phyloP scores from a whole-genome alignment of 176 grass and related monocot genomes.

The Triticum monococcum region DNA sequence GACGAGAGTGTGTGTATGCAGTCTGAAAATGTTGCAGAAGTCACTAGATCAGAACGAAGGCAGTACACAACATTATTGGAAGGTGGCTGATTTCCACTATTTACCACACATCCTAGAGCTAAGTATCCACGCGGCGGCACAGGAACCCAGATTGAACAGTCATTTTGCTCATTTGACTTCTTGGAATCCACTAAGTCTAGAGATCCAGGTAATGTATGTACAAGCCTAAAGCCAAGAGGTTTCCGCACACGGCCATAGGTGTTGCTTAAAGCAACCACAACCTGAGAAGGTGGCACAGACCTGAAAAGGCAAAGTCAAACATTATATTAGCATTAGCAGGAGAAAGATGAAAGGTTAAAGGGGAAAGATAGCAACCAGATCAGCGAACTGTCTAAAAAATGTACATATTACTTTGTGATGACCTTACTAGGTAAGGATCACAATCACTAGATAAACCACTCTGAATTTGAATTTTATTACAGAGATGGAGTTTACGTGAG shows the following conservation, averaged over 20 bases:
- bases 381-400: neutral
- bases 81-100: slow-evolving; percentile 73
- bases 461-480: too few relatives aligned
- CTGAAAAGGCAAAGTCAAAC: slow-evolving; percentile 37
- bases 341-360: slow-evolving; percentile 12
- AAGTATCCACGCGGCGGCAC: slow-evolving; percentile 80
- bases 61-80: slow-evolving; percentile 84
- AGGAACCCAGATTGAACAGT: slow-evolving; percentile 94
- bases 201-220: slow-evolving; percentile 59
- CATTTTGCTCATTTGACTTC: slow-evolving; percentile 38
- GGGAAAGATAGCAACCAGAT: neutral
- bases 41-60: slow-evolving; percentile 86
- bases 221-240: slow-evolving; percentile 81
- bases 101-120: slow-evolving; percentile 83
- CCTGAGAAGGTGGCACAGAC: slow-evolving; percentile 89
- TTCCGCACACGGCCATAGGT: slow-evolving; percentile 95
- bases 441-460: too few relatives aligned
- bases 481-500: too few relatives aligned
- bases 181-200: slow-evolving; percentile 20
- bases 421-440: too few relatives aligned
- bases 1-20: slow-evolving; percentile 52
- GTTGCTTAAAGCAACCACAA: slow-evolving; percentile 91
- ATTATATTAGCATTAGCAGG: slow-evolving; percentile 32
- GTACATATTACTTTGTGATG: neutral
- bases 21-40: slow-evolving; percentile 76